Evolutionary conservation across 495 filamentous ascomycete genomes (phyloP).

Genomic region (Amorphotheca resinae): DNA sequence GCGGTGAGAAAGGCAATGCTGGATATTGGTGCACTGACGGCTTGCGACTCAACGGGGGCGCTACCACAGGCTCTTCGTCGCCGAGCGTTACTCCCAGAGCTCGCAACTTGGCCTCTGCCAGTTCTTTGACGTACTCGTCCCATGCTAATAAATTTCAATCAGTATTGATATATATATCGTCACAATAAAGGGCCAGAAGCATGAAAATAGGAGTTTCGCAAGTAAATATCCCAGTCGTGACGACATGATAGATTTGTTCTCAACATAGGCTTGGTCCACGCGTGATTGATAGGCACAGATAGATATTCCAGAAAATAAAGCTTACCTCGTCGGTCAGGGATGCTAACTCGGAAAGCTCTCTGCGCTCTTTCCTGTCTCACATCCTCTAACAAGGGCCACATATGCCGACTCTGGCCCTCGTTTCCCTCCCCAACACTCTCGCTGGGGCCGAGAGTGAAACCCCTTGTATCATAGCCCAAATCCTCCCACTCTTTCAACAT

Average conservation of each 20-base stretch:
- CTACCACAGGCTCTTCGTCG: conserved; percentile 46
- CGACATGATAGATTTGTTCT: not conserved
- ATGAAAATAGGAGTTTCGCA: not conserved
- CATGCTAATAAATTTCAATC: conserved; percentile 32
- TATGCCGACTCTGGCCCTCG: conserved; percentile 49
- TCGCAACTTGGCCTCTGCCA: conserved; percentile 82
- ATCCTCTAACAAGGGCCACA: conserved; percentile 60
- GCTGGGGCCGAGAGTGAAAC: conserved; percentile 49
- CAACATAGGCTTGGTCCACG: not conserved
- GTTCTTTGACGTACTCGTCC: conserved; percentile 66
- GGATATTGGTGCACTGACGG: conserved; percentile 47
- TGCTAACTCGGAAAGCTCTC: conserved; percentile 45
- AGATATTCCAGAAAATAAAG: not conserved
- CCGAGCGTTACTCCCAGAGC: conserved; percentile 75
- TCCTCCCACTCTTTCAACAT: conserved; percentile 59
- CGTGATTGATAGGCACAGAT: not conserved
- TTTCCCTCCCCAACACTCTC: conserved; percentile 24
- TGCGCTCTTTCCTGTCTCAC: conserved; percentile 38
- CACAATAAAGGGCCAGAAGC: not conserved
- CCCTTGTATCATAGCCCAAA: conserved; percentile 60
- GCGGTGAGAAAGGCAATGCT: conserved; percentile 59
- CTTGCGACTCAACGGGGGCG: conserved; percentile 42
- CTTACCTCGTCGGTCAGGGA: conserved; percentile 53
- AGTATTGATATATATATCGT: conserved; percentile 1
- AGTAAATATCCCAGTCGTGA: too few relatives aligned